Evolutionary conservation across 1,284 basidiomycete species (phyloP).

Genomic region (Sanguinoderma infundibulare): DNA sequence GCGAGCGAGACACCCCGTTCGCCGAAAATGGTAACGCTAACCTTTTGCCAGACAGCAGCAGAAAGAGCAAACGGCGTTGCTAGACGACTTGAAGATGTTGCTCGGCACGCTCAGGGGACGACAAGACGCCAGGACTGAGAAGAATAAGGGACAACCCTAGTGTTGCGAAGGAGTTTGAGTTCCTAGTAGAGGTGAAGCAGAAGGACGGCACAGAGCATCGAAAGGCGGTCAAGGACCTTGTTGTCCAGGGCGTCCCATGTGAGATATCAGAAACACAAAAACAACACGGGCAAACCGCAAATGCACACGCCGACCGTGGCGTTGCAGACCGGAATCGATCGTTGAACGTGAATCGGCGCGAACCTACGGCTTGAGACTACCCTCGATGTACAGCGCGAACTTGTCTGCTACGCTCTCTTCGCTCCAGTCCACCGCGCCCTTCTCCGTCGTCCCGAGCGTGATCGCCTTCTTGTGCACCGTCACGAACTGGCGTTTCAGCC

Average conservation of each 20-base stretch:
- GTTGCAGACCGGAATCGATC: too few relatives aligned
- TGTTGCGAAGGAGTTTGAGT: neutral
- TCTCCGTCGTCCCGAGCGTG: conserved; percentile 81
- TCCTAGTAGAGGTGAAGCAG: neutral
- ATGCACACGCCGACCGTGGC: too few relatives aligned
- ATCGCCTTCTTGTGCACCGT: conserved; percentile 88
- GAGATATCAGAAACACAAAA: too few relatives aligned
- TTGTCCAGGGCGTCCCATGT: too few relatives aligned
- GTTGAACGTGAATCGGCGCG: too few relatives aligned
- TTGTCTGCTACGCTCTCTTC: conserved; percentile 74
- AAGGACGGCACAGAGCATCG: neutral
- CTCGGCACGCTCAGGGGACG: neutral
- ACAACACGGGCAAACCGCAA: too few relatives aligned
- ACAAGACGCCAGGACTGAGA: neutral
- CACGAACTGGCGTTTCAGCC: conserved; percentile 89
- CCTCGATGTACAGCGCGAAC: conserved; percentile 83
- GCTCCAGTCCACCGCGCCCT: conserved; percentile 76
- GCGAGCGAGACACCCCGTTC: neutral
- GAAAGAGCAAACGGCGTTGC: neutral
- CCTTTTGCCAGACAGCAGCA: neutral
- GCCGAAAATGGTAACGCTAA: too few relatives aligned
- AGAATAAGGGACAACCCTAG: neutral
- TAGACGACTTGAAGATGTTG: neutral
- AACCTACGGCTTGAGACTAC: conserved; percentile 61
- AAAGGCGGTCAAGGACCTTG: neutral